Evolutionary conservation across 371 early-diverging fungal species (phyloP), one percentile per base, ranked within the genome.

Genomic region (Batkoa obscura): DNA sequence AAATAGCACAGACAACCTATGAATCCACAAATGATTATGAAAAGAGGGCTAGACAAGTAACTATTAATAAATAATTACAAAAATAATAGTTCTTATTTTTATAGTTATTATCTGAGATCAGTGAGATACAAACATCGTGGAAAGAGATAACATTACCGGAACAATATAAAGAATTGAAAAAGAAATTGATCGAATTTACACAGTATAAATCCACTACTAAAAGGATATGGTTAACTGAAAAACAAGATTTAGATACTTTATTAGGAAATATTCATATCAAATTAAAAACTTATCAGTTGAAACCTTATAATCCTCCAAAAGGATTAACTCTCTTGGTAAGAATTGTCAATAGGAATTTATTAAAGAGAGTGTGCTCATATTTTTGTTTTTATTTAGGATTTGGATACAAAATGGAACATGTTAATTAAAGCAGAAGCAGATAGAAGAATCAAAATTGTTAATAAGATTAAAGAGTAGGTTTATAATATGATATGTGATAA

Each of bases 241-340:
- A 90, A 60, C 81, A 83, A 32, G 90, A 89, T 57, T 62, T 94
- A 8, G 90, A 87, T 60, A 76, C 85, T 2, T 65, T 94, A 43
- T 70, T 93, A 48, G 86, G 91, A 34, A 92, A 95, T 62, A 91
- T 95, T 58, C 88, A 89, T 59, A 94, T 90, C 32, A 95, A 93
- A 70, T 74, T 90, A 12, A 85, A 84, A 62, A 94, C 96, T 0
- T 95, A 94, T 63, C 84, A 92, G 37, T 66, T 94, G 42, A 72
- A 74, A 38, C 80, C 88, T 1, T 94, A 92, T 62, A 64, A 68
- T 54, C 92, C 96, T 15, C 89, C 88, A 41, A 66, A 68, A 2
- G 91, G 88, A 0, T 59, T 84, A 36, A 73, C 81, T 0, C 68
- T 78, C 4, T 59, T 57, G 56, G 74, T 74, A 65, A 55, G 42